phyloP scores from a whole-genome alignment of 192 early-diverging fungal species.

The Entophlyctis luteolus region DNA sequence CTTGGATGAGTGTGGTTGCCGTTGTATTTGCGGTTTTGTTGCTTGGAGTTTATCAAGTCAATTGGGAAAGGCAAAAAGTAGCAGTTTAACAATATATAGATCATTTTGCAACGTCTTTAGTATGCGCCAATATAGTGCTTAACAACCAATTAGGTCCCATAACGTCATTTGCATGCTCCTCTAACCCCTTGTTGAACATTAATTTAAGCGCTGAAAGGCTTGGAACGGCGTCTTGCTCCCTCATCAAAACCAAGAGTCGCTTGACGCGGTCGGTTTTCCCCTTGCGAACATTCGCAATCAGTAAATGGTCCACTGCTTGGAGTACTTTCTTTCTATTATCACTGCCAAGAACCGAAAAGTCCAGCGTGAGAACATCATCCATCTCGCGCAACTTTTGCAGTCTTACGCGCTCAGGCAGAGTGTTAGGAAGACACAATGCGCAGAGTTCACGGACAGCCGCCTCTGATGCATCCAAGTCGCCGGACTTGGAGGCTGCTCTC shows the following conservation, averaged over 20 bases:
- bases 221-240: neutral
- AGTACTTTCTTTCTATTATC: neutral
- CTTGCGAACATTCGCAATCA: neutral
- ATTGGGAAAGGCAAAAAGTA: neutral
- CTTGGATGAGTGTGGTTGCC: conserved; percentile 22
- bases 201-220: neutral
- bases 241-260: neutral
- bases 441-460: neutral
- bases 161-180: neutral
- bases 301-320: neutral
- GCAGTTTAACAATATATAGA: neutral
- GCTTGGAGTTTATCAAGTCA: neutral
- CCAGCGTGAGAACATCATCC: neutral
- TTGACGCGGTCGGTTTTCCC: neutral
- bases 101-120: too few species aligned
- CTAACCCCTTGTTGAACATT: neutral
- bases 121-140: too few species aligned
- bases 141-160: neutral
- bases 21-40: conserved; percentile 20
- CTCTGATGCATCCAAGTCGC: neutral
- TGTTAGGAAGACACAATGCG: too few species aligned
- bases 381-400: too few species aligned
- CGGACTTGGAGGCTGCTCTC: neutral
- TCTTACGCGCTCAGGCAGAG: too few species aligned
- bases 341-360: neutral